Conservation (phyloP, 2,329 filamentous ascomycete species). For the Penicillium griseofulvum region DNA sequence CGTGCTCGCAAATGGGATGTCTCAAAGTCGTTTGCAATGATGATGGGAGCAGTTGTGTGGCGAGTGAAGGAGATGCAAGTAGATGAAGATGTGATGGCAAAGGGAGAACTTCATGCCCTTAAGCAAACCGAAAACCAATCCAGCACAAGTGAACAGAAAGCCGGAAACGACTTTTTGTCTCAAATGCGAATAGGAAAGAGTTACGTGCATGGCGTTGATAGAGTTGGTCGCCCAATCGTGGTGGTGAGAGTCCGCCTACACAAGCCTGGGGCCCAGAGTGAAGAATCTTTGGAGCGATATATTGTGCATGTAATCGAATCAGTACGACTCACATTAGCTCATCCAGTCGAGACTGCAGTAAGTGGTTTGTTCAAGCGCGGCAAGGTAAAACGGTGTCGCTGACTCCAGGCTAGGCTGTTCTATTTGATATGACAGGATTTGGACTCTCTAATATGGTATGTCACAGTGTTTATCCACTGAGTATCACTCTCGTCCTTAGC, state of each 20-base stretch:
- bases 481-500: not conserved
- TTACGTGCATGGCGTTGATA: constrained; percentile 82
- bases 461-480: not conserved
- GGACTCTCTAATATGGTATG: constrained; percentile 87
- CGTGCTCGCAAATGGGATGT: constrained; percentile 90
- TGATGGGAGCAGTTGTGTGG: constrained; percentile 89
- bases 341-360: constrained; percentile 85
- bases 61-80: constrained; percentile 75
- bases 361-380: constrained; percentile 32
- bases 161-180: constrained; percentile 70
- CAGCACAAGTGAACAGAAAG: constrained; percentile 61
- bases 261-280: constrained; percentile 77
- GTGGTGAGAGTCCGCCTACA: constrained; percentile 78
- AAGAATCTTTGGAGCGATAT: constrained; percentile 77
- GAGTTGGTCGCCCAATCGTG: constrained; percentile 77
- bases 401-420: constrained; percentile 61
- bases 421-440: constrained; percentile 95
- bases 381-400: not conserved
- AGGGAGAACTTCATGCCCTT: constrained; percentile 66
- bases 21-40: constrained; percentile 84
- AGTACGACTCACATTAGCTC: constrained; percentile 72
- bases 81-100: constrained; percentile 77
- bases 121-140: constrained; percentile 53
- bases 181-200: constrained; percentile 89
- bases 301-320: constrained; percentile 94